These are phyloP conservation scores for Plasmodium chabaudi DNA, from an alignment of 169 alveolate species.

Conservation along the genomic window DNA sequence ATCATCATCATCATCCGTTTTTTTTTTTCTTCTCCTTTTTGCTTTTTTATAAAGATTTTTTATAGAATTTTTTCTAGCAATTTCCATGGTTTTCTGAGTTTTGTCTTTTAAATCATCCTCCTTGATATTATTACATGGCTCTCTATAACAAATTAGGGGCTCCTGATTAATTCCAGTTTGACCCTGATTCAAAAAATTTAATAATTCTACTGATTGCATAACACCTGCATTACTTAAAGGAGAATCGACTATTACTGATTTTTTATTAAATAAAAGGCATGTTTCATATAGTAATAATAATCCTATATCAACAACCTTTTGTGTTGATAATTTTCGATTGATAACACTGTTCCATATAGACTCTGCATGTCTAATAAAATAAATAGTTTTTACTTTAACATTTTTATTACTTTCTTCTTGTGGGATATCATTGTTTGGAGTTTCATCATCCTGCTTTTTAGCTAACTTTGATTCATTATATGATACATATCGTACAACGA, in stretches of 20 bases:
- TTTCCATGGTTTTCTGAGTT: too few species aligned
- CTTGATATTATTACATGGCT: too few species aligned
- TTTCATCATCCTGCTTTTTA: not conserved
- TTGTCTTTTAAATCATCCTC: too few species aligned
- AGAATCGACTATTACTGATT: slow-evolving; percentile 43
- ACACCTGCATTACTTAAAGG: slow-evolving; percentile 57
- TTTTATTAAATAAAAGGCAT: slow-evolving; percentile 31
- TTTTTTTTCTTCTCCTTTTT: too few species aligned
- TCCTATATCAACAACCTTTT: slow-evolving; percentile 4
- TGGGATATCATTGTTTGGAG: not conserved
- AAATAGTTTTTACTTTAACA: slow-evolving; percentile 49
- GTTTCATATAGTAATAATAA: slow-evolving; percentile 31
- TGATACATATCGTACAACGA: not conserved
- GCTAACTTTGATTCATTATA: not conserved
- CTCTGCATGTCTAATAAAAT: slow-evolving; percentile 67
- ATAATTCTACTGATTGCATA: slow-evolving; percentile 52
- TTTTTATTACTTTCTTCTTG: not conserved
- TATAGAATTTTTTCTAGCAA: too few species aligned
- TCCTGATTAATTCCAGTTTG: not conserved
- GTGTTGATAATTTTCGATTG: slow-evolving; percentile 7
- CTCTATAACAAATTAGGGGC: too few species aligned
- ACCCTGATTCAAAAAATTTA: slow-evolving; percentile 49
- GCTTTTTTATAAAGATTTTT: too few species aligned
- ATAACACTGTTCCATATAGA: slow-evolving; percentile 60
- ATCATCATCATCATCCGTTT: too few species aligned